Percentiles rank a stretch among this genome's conserved stretches.
Evolutionary conservation across 1,284 basidiomycete species (phyloP).

Genomic region (Apiotrichum gracile): DNA sequence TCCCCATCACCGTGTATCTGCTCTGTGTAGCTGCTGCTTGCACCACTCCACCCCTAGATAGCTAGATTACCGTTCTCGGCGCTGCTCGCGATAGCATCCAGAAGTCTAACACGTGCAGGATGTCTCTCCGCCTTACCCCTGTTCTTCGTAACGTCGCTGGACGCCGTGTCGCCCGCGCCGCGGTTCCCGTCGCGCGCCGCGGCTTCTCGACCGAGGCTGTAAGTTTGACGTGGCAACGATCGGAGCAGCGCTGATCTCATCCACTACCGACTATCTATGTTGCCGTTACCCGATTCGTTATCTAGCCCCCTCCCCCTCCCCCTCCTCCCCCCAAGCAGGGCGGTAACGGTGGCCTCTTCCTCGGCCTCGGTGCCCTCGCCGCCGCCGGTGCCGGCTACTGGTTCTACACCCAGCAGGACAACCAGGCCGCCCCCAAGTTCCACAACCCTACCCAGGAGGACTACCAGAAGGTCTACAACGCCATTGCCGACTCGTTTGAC

Average conservation of each 20-base stretch:
- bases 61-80: too few species aligned
- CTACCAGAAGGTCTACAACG: conserved; percentile 90
- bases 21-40: too few species aligned
- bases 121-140: conserved; percentile 35
- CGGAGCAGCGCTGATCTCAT: background rate
- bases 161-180: conserved; percentile 16
- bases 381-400: conserved; percentile 42
- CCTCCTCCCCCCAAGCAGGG: conserved; percentile 30
- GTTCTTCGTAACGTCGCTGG: conserved; percentile 25
- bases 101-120: too few species aligned
- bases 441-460: conserved; percentile 57
- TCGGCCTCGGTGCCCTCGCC: conserved; percentile 30
- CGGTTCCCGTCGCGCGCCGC: conserved; percentile 23
- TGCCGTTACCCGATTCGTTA: conserved; percentile 5
- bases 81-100: background rate
- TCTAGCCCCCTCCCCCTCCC: conserved; percentile 30
- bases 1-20: too few species aligned
- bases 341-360: conserved; percentile 22
- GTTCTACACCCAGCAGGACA: conserved; percentile 39
- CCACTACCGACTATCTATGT: conserved; percentile 13
- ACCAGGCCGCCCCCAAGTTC: conserved; percentile 49
- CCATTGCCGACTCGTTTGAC: conserved; percentile 68
- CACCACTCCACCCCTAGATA: too few species aligned
- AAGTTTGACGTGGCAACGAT: conserved; percentile 10
- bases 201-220: conserved; percentile 32